Evolutionary conservation across 2,329 filamentous ascomycete genomes (phyloP), one percentile per base, ranked within the genome.

Genomic region (Hymenoscyphus linearis): DNA sequence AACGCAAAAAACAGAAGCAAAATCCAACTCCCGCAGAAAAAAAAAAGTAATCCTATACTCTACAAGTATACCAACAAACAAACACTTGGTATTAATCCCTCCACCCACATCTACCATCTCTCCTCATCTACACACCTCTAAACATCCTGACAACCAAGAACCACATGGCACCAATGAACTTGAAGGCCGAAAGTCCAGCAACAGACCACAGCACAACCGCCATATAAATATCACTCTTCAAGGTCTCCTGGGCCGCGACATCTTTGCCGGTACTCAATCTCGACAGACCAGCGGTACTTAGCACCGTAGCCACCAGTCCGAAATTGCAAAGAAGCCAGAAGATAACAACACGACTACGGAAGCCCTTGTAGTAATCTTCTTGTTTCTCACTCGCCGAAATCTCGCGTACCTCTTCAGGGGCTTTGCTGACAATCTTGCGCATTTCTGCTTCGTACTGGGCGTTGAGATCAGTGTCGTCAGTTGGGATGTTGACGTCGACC

Each of bases 301-400:
- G 79, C 7, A 99, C 93, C 1, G 96, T 82, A 0, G 93, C 93
- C 0, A 85, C 86, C 5, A 99, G 85, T 0, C 85, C 92, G 74
- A 99, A 90, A 76, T 99, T 99, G 72, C 87, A 92, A 70, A 98
- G 91, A 82, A 99, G 96, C 95, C 95, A 99, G 67, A 89, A 86
- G 57, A 98, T 79, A 34, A 99, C 95, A 67, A 97, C 93, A 31
- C 91, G 85, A 22, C 90, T 96, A 65, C 95, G 86, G 74, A 99
- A 96, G 67, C 93, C 95, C 70, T 93, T 92, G 82, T 99, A 99
- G 77, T 98, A 99, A 74, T 99, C 95, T 79, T 97, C 91, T 75
- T 99, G 93, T 72, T 89, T 91, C 73, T 97, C 93, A 0, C 78
- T 73, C 0, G 82, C 73, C 0, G 80, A 81, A 0, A 84, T 82